Percentiles rank a stretch among this genome's conserved stretches.
These are phyloP conservation scores for Phytophthora pluvialis DNA, from an alignment of 352 stramenopile species.

Conservation along the genomic window DNA sequence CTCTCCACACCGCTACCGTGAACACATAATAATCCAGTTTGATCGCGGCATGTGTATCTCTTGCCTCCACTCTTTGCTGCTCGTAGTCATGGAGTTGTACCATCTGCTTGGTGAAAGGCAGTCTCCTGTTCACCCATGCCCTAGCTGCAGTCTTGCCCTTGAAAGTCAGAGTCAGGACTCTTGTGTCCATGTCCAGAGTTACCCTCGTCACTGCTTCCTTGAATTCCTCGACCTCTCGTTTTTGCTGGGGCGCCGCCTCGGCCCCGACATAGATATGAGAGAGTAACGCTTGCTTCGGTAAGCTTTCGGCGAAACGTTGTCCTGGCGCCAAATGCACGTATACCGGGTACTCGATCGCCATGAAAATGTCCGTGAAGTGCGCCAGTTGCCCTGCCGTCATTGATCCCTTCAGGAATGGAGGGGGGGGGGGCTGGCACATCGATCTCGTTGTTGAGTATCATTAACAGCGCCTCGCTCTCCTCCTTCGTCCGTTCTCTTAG, in stretches of 20 bases:
- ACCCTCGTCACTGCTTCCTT: slow-evolving; percentile 1
- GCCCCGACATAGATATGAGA: background rate
- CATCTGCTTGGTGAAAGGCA: background rate
- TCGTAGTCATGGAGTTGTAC: no score
- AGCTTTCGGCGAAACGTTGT: background rate
- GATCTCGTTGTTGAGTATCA: slow-evolving; percentile 15
- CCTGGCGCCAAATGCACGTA: slow-evolving; percentile 18
- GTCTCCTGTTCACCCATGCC: background rate
- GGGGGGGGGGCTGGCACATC: slow-evolving; percentile 1
- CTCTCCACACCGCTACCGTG: no score
- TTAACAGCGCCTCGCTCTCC: slow-evolving; percentile 3
- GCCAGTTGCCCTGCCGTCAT: slow-evolving; percentile 6
- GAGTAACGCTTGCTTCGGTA: background rate
- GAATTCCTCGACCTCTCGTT: background rate
- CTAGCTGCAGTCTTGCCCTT: background rate
- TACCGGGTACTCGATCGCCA: slow-evolving; percentile 5
- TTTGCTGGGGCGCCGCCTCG: background rate
- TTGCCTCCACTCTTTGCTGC: no score
- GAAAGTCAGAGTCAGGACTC: background rate
- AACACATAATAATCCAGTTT: no score
- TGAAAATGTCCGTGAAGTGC: slow-evolving; percentile 4
- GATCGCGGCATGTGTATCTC: no score
- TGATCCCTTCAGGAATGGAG: slow-evolving; percentile 6
- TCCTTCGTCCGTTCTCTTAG: background rate
- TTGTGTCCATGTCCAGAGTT: background rate